These are phyloP conservation scores for Ustilago bromivora DNA, from an alignment of 1,284 basidiomycete genomes.

Conservation along the genomic window DNA sequence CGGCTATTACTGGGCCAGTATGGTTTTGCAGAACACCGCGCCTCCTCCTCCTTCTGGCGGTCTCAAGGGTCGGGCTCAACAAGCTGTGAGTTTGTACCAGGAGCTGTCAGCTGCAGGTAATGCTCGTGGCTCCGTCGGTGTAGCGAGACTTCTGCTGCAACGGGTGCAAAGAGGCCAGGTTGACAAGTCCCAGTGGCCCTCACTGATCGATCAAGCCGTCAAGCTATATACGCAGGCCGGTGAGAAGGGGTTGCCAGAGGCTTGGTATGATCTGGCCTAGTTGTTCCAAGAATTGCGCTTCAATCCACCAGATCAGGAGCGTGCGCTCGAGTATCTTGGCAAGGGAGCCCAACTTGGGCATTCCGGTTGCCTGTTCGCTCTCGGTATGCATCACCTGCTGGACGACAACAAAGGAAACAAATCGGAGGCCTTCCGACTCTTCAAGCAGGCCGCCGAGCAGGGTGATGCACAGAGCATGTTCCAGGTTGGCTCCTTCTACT, in stretches of 20 bases:
- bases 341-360: conserved; percentile 53
- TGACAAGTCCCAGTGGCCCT: conserved; percentile 31
- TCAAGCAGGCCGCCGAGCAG: conserved; percentile 56
- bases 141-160: conserved; percentile 53
- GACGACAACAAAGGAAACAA: conserved; percentile 23
- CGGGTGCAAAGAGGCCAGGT: conserved; percentile 32
- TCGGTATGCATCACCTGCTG: conserved; percentile 33
- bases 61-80: conserved; percentile 25
- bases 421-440: conserved; percentile 39
- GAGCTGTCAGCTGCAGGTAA: conserved; percentile 54
- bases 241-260: conserved; percentile 55
- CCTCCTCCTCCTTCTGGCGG: conserved; percentile 33
- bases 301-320: conserved; percentile 38
- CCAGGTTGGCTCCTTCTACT: conserved; percentile 59
- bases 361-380: conserved; percentile 38
- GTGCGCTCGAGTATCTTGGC: conserved; percentile 34
- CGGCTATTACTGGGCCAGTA: conserved; percentile 60
- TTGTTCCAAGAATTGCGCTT: conserved; percentile 45
- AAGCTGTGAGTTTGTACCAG: conserved; percentile 49
- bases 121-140: conserved; percentile 49
- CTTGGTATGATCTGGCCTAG: conserved; percentile 59
- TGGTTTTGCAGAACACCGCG: conserved; percentile 55
- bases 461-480: conserved; percentile 62
- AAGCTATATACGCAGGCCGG: conserved; percentile 56
- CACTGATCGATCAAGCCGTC: conserved; percentile 34